phyloP scores from a whole-genome alignment of 2,329 filamentous ascomycete genomes.

The Sclerotiophoma versabilis region DNA sequence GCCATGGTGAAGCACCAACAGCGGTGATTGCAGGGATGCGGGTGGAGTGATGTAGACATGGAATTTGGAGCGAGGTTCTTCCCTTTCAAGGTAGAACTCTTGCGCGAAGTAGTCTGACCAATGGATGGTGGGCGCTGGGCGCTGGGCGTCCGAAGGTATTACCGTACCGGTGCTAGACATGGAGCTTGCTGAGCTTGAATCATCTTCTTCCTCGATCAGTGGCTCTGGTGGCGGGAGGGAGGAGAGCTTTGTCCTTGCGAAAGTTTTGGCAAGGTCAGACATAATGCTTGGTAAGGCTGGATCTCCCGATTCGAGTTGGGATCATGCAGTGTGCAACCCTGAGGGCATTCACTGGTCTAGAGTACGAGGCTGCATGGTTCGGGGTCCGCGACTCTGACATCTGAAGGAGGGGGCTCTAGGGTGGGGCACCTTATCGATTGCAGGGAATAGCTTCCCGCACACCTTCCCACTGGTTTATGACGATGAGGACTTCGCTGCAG shows the following conservation, averaged over 20 bases:
- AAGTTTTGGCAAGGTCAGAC: constrained; percentile 82
- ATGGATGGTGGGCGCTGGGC: constrained; percentile 66
- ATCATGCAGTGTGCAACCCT: not conserved
- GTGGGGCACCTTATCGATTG: constrained; percentile 19
- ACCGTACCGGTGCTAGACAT: constrained; percentile 93
- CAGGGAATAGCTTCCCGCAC: constrained; percentile 18
- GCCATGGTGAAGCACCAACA: constrained; percentile 95
- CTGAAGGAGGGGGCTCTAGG: constrained; percentile 15
- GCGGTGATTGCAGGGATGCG: constrained; percentile 68
- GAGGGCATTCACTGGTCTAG: not conserved
- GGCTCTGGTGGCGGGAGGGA: constrained; percentile 64
- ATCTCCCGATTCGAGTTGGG: not conserved
- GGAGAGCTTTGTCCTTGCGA: constrained; percentile 76
- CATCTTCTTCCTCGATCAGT: constrained; percentile 57
- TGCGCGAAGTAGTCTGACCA: constrained; percentile 94
- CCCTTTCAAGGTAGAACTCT: constrained; percentile 75
- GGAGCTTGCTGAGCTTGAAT: constrained; percentile 71
- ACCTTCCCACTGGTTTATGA: constrained; percentile 4
- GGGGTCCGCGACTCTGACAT: constrained; percentile 5
- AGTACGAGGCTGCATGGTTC: not conserved
- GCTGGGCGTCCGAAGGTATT: constrained; percentile 76
- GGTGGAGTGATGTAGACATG: constrained; percentile 92
- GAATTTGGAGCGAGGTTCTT: constrained; percentile 62
- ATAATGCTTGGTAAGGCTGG: constrained; percentile 55
- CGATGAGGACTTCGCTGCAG: not conserved